These are phyloP conservation scores for Rhododendron mucronatum DNA, from an alignment of 148 eudicot species.

Conservation along the genomic window DNA sequence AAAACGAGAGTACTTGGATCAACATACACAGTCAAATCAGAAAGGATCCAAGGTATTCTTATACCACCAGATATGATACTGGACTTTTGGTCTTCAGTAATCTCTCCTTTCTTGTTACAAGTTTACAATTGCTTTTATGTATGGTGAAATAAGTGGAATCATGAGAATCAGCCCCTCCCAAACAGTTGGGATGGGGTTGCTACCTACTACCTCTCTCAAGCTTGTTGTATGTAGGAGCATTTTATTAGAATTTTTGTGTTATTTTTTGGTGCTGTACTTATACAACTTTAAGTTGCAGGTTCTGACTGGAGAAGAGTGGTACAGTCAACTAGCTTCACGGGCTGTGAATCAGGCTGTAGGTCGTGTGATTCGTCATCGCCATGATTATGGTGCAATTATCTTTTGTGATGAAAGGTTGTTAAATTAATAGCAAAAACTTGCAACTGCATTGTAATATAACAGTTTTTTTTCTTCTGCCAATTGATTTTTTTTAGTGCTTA, in stretches of 20 bases:
- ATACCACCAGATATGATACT: not conserved
- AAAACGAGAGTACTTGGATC: slow-evolving; percentile 90
- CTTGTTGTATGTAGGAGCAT: not conserved
- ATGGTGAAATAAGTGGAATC: not conserved
- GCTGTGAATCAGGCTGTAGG: slow-evolving; percentile 99
- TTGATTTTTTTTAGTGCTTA: not conserved
- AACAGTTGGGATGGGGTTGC: not conserved
- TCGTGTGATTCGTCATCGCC: slow-evolving; percentile 96
- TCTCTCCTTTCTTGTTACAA: not conserved
- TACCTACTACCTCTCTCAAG: not conserved
- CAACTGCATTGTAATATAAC: not conserved
- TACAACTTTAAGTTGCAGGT: slow-evolving; percentile 33
- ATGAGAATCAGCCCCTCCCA: not conserved
- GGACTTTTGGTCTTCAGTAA: not conserved
- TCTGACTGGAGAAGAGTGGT: slow-evolving; percentile 94
- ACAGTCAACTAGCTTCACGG: slow-evolving; percentile 85
- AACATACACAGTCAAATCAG: slow-evolving; percentile 34
- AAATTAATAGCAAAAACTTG: not conserved
- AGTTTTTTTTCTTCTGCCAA: not conserved
- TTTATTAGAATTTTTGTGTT: not conserved
- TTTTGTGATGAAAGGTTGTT: slow-evolving; percentile 94
- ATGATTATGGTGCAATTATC: slow-evolving; percentile 95
- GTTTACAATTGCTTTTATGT: not conserved
- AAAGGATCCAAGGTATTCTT: slow-evolving; percentile 33
- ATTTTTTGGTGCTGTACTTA: not conserved